Evolutionary conservation across 768 basidiomycete species (phyloP), one percentile per base, ranked within the genome.

Genomic region (Asterophora parasitica): DNA sequence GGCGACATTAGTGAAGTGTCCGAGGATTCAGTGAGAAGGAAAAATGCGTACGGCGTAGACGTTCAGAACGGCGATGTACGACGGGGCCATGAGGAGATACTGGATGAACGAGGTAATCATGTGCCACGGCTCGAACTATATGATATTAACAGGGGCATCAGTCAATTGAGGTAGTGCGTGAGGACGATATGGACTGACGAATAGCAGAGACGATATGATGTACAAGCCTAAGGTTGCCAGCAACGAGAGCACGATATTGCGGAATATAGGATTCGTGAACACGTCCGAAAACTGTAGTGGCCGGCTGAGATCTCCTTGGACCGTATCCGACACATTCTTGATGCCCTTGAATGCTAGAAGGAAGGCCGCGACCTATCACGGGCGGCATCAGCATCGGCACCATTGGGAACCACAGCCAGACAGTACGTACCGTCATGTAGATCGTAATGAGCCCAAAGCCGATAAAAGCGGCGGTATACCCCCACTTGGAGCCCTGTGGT

Each of bases 101-200:
- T 93, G 95, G n/a, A 93, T 20, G 68, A 98, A 94, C 4, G 88
- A 91, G 0, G 96, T 97, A 59, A 99, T 75, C 92, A 99, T 89
- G 64, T 99, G 96, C 92, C 93, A 96, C 2, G 95, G 95, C 56
- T 98, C 93, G 57, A 96, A 83, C 83, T 95, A 34, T 6, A 5
- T 61, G n/a, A n/a, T n/a, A n/a, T n/a, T n/a, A 39, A 59, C 19
- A 23, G 8, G 4, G 12, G 30, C 12, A 9, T 31, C 30, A 9
- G 12, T 9, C 30, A 31, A 3, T 31, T 31, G 30, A 9, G 30
- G 9, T 8, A 31, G 12, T 3, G 30, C 8, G 31, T 38, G 5
- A 17, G 27, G 32, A 28, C n/a, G 51, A 27, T 7, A 6, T 23
- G 23, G 6, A 79, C 92, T 59, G 60, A 93, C 89, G 68, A 92